Conservation (phyloP, 2,329 filamentous ascomycete genomes). For the Cadophora malorum region DNA sequence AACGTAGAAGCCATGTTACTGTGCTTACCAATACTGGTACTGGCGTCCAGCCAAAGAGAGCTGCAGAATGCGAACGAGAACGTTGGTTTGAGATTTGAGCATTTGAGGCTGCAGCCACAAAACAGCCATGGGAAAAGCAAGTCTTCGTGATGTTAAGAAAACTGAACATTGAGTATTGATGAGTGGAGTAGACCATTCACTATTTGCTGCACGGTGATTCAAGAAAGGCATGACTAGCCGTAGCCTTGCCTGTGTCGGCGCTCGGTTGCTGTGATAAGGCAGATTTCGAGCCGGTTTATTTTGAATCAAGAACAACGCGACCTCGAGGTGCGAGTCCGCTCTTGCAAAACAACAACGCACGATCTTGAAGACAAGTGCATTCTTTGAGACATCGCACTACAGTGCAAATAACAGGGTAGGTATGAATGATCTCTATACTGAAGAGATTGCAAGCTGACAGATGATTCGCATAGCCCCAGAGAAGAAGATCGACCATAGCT, state of each 20-base stretch:
- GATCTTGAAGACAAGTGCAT: not conserved
- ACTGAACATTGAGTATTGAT: not conserved
- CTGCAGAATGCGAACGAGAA: not conserved
- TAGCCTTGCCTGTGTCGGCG: slow-evolving; percentile 2
- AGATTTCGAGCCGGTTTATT: not conserved
- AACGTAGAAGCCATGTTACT: not conserved
- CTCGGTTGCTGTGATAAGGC: not conserved
- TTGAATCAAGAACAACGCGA: not conserved
- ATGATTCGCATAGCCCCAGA: not conserved
- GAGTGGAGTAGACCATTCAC: not conserved
- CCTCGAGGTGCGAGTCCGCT: not conserved
- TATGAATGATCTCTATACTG: not conserved
- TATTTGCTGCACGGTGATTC: not conserved
- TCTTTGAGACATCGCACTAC: not conserved
- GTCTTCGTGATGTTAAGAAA: not conserved
- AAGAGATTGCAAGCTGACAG: not conserved
- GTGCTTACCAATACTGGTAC: not conserved
- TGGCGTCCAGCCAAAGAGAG: not conserved
- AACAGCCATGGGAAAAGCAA: not conserved
- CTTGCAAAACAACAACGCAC: not conserved
- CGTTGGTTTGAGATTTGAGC: slow-evolving; percentile 5
- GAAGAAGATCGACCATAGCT: not conserved
- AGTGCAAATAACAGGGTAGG: not conserved
- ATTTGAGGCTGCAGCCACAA: not conserved
- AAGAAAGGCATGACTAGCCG: not conserved